These are phyloP conservation scores for Ophiocordyceps unilateralis DNA, from an alignment of 2,329 filamentous ascomycete genomes.

Conservation along the genomic window DNA sequence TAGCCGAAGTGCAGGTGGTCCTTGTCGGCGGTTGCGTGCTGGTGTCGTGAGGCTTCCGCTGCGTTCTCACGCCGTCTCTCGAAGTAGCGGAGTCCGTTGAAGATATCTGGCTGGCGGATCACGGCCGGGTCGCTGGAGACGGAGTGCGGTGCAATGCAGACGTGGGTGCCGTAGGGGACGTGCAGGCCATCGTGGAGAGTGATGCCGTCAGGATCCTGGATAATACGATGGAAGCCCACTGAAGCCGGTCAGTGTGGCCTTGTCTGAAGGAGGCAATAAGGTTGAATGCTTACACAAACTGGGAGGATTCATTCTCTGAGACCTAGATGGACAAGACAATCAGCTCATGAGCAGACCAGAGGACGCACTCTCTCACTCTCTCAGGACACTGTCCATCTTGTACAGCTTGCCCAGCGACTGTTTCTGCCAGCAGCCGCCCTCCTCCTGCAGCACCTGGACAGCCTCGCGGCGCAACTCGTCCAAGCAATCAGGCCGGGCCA, in stretches of 20 bases:
- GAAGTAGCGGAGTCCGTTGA: slow-evolving; percentile 4
- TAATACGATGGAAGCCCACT: slow-evolving; percentile 4
- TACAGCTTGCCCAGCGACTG: slow-evolving; percentile 1
- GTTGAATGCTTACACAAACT: slow-evolving; percentile 1
- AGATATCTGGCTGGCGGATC: neutral
- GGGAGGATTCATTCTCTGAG: slow-evolving; percentile 3
- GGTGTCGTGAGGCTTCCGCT: slow-evolving; percentile 2
- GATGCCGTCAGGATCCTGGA: slow-evolving; percentile 3
- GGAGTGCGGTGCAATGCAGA: slow-evolving; percentile 2
- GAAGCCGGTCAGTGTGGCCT: neutral
- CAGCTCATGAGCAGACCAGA: no score
- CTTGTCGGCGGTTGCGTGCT: slow-evolving; percentile 4
- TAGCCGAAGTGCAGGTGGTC: slow-evolving; percentile 5
- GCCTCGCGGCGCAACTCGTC: slow-evolving; percentile 2
- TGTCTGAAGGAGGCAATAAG: neutral
- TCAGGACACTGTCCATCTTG: slow-evolving; percentile 5
- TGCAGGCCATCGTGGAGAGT: slow-evolving; percentile 3
- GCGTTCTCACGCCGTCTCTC: slow-evolving; percentile 1
- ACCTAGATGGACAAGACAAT: slow-evolving; percentile 1
- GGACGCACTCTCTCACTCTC: no score
- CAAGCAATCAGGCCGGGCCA: slow-evolving; percentile 1
- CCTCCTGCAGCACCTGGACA: neutral
- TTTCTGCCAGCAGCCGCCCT: slow-evolving; percentile 1
- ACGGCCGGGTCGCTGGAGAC: slow-evolving; percentile 2
- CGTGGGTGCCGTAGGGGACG: slow-evolving; percentile 2